Conservation (phyloP, 1,284 basidiomycete species). For the Boletus smithii region DNA sequence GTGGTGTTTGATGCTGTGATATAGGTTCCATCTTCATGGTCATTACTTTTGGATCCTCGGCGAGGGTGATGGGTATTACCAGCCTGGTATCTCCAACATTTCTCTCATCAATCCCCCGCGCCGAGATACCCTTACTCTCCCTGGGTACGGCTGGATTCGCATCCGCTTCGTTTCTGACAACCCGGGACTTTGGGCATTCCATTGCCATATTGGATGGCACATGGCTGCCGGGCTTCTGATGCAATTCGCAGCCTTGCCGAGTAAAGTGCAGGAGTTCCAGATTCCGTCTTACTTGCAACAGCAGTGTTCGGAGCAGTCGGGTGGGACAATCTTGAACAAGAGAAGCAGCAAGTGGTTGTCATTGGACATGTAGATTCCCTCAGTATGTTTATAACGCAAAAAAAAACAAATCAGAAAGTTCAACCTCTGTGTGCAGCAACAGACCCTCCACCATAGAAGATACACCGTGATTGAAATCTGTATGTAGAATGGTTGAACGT, state of each 20-base stretch:
- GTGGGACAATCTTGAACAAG: constrained; percentile 22
- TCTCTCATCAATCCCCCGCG: constrained; percentile 30
- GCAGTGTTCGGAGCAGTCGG: constrained; percentile 28
- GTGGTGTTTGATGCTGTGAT: neutral
- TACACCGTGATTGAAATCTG: neutral
- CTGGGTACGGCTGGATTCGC: constrained; percentile 27
- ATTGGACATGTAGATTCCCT: constrained; percentile 18
- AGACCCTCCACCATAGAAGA: neutral
- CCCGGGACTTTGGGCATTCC: constrained; percentile 45
- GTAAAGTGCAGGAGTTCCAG: constrained; percentile 27
- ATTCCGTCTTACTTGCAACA: constrained; percentile 27
- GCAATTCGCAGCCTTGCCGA: constrained; percentile 34
- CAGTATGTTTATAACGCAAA: neutral
- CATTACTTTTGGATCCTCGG: constrained; percentile 30
- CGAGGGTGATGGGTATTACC: constrained; percentile 27
- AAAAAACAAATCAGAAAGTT: neutral
- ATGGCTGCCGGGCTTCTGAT: constrained; percentile 38
- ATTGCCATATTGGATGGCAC: constrained; percentile 51
- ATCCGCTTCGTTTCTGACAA: constrained; percentile 41
- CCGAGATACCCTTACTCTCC: constrained; percentile 30
- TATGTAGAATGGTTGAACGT: too few species aligned
- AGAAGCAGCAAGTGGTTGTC: constrained; percentile 16
- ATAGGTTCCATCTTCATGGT: constrained; percentile 34
- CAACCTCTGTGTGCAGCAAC: neutral
- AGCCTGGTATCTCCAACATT: constrained; percentile 21